These are phyloP conservation scores for Alternaria sp. DNA, from an alignment of 2,329 filamentous ascomycete species.

Conservation along the genomic window DNA sequence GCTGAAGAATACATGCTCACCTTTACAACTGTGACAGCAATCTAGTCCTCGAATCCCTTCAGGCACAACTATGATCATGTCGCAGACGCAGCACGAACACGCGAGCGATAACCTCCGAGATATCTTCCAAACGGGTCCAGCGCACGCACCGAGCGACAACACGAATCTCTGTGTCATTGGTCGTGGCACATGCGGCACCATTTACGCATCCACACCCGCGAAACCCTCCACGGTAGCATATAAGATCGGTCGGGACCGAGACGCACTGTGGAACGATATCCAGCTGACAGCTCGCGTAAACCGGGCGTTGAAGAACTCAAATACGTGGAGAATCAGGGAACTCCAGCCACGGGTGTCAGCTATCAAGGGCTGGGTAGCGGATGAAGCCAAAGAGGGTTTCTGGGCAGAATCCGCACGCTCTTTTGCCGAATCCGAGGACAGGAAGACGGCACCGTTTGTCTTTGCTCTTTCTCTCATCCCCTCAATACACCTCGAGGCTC, in stretches of 20 bases:
- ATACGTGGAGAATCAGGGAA: neutral
- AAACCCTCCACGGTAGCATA: neutral
- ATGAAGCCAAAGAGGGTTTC: neutral
- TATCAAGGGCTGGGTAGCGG: neutral
- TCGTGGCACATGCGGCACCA: slow-evolving; percentile 2
- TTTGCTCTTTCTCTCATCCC: neutral
- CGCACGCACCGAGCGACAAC: neutral
- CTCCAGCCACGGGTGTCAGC: neutral
- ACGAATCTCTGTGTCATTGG: neutral
- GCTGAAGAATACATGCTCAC: rapidly evolving
- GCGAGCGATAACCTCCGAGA: neutral
- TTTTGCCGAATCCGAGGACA: neutral
- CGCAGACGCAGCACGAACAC: neutral
- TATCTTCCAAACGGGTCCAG: neutral
- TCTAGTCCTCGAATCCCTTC: neutral
- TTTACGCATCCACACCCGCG: neutral
- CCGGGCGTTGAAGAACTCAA: neutral
- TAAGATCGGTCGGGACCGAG: neutral
- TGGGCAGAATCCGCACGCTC: neutral
- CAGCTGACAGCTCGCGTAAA: neutral
- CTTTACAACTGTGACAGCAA: neutral
- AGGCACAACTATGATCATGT: neutral
- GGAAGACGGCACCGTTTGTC: neutral
- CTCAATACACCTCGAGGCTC: neutral
- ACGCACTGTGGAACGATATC: neutral